Percentiles rank a stretch among this genome's conserved stretches.
Conservation (phyloP, 106 monocot species). For the Triglochin maritima region DNA sequence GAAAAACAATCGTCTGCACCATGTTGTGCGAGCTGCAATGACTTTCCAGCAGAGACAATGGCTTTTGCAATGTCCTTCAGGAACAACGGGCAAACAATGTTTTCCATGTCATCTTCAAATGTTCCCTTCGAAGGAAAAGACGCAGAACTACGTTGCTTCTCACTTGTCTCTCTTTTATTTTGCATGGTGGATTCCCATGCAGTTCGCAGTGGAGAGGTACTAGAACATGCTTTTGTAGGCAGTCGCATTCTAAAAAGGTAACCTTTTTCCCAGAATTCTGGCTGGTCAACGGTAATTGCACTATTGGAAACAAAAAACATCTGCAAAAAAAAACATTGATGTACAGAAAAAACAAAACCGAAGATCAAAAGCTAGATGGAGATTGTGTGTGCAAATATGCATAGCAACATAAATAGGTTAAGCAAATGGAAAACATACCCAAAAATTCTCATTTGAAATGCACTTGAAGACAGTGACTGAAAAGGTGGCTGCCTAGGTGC, state of each 20-base stretch:
- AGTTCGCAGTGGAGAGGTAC: not conserved
- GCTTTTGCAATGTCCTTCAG: conserved; percentile 53
- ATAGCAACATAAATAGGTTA: too few relatives aligned
- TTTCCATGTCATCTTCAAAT: conserved; percentile 23
- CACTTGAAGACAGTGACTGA: too few relatives aligned
- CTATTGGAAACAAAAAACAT: conserved; percentile 75
- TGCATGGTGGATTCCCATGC: conserved; percentile 8
- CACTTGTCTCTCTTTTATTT: conserved; percentile 9
- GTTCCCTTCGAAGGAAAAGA: conserved; percentile 16
- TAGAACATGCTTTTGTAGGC: conserved; percentile 9
- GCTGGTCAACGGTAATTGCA: conserved; percentile 61
- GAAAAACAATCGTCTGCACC: conserved; percentile 25
- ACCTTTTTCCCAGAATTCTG: conserved; percentile 88
- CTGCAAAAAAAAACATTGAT: conserved; percentile 26
- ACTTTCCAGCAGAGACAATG: conserved; percentile 97
- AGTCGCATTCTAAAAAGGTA: conserved; percentile 43
- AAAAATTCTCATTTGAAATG: too few relatives aligned
- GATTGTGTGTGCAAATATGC: not conserved
- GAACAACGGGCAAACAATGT: conserved; percentile 50
- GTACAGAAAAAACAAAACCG: conserved; percentile 2
- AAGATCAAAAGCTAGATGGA: not conserved
- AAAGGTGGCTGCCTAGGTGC: too few relatives aligned
- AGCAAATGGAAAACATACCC: too few relatives aligned
- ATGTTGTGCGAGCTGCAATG: conserved; percentile 73
- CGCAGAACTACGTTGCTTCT: conserved; percentile 1